Percentiles rank a stretch among this genome's conserved stretches.
phyloP scores from a whole-genome alignment of 116 monocot genomes.

The Papilionanthe hybrid region DNA sequence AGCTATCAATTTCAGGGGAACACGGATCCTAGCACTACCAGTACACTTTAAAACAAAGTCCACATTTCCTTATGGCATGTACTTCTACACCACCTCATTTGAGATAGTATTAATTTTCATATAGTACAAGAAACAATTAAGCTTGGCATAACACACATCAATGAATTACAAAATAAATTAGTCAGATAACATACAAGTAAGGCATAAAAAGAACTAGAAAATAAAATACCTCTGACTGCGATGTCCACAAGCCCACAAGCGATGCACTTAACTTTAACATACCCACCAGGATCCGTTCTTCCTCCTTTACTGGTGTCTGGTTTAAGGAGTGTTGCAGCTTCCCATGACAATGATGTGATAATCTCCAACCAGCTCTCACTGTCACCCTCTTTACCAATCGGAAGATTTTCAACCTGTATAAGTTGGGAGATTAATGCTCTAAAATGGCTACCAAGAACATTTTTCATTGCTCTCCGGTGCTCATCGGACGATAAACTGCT shows the following conservation, averaged over 20 bases:
- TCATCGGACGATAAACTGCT: conserved; percentile 63
- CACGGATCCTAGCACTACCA: conserved; percentile 1
- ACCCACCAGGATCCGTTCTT: conserved; percentile 93
- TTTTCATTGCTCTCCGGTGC: conserved; percentile 73
- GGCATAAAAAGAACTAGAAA: neutral
- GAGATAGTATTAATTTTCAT: neutral
- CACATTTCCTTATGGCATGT: neutral
- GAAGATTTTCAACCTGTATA: conserved; percentile 73
- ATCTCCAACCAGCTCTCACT: conserved; percentile 84
- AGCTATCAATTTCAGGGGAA: neutral
- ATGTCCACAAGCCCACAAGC: conserved; percentile 75
- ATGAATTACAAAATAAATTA: neutral
- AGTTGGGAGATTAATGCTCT: conserved; percentile 85
- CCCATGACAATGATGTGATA: conserved; percentile 84
- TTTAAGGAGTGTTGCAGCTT: conserved; percentile 86
- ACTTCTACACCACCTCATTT: neutral
- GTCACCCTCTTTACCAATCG: conserved; percentile 51
- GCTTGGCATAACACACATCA: neutral
- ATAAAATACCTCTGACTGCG: conserved; percentile 67
- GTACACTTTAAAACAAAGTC: neutral
- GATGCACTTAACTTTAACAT: conserved; percentile 88
- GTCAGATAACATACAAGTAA: too few relatives aligned
- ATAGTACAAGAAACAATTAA: neutral
- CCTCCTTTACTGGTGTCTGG: conserved; percentile 86
- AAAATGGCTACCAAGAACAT: conserved; percentile 85